Conservation (phyloP, 2,329 filamentous ascomycete species). For the Cladophialophora carrionii region DNA sequence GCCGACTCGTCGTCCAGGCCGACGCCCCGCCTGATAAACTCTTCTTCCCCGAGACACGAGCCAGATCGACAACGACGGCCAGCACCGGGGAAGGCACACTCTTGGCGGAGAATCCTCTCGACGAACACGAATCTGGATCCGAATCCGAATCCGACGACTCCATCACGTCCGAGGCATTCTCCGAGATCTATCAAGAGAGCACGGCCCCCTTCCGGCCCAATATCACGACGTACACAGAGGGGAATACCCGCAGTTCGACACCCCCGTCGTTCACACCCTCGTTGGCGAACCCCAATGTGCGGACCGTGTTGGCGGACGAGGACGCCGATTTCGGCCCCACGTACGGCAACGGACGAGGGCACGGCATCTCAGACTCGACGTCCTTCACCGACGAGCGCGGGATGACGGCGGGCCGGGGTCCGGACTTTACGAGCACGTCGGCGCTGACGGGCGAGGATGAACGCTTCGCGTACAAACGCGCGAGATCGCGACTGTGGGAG, state of each 20-base stretch:
- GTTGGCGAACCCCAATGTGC: constrained; percentile 32
- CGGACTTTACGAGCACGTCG: constrained; percentile 68
- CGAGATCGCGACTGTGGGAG: constrained; percentile 78
- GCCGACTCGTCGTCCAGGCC: constrained; percentile 72
- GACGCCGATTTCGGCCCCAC: constrained; percentile 42
- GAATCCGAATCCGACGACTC: constrained; percentile 49
- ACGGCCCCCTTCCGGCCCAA: constrained; percentile 79
- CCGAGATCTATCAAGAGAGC: constrained; percentile 78
- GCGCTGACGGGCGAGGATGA: constrained; percentile 81
- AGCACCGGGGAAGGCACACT: neutral
- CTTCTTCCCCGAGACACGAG: constrained; percentile 69
- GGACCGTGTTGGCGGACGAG: constrained; percentile 42
- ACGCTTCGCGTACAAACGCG: constrained; percentile 77
- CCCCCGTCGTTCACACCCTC: constrained; percentile 23
- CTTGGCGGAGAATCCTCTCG: neutral
- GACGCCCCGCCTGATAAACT: constrained; percentile 70
- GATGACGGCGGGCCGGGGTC: constrained; percentile 36
- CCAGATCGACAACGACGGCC: neutral
- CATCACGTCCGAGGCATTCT: constrained; percentile 66
- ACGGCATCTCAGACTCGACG: constrained; percentile 34
- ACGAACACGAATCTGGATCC: neutral
- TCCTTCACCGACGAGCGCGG: constrained; percentile 19
- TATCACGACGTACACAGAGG: constrained; percentile 64
- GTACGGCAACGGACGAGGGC: constrained; percentile 39
- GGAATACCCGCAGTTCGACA: constrained; percentile 36